These are phyloP conservation scores for Mycocentrospora acerina DNA, from an alignment of 2,329 filamentous ascomycete species.

Conservation along the genomic window DNA sequence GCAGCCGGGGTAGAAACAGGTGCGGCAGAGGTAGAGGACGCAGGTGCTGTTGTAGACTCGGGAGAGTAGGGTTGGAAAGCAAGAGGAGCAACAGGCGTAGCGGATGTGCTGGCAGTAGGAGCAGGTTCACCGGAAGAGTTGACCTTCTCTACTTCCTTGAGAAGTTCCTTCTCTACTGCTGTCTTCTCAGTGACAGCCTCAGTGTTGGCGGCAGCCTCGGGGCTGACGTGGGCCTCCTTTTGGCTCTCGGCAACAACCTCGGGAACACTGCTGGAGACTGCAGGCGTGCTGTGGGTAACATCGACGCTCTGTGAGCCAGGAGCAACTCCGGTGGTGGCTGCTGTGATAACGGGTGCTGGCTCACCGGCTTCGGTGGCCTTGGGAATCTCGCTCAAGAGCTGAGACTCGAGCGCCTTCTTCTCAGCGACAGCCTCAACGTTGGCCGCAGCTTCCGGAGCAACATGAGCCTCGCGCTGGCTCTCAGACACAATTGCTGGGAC, in stretches of 20 bases:
- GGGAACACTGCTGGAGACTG: conserved; percentile 46
- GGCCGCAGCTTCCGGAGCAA: conserved; percentile 66
- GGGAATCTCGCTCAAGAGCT: conserved; percentile 55
- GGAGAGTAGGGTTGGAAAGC: too few species aligned
- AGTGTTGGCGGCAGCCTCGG: conserved; percentile 66
- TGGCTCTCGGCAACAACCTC: conserved; percentile 72
- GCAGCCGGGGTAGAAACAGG: neutral
- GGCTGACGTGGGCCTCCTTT: conserved; percentile 60
- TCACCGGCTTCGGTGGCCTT: conserved; percentile 45
- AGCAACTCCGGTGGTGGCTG: conserved; percentile 8
- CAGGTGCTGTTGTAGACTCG: too few species aligned
- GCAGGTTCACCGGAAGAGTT: conserved; percentile 49
- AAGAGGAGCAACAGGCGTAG: too few species aligned
- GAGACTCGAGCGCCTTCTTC: conserved; percentile 70
- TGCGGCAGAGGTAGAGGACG: too few species aligned
- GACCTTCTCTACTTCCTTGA: conserved; percentile 58
- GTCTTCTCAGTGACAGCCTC: conserved; percentile 71
- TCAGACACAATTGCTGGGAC: conserved; percentile 65
- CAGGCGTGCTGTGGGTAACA: too few species aligned
- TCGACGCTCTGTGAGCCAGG: too few species aligned
- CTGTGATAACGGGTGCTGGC: conserved; percentile 19
- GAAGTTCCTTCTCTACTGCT: conserved; percentile 69
- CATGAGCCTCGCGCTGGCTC: conserved; percentile 66
- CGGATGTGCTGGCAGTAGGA: conserved; percentile 24
- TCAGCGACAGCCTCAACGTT: conserved; percentile 65